These are phyloP conservation scores for Coffea canephora DNA, from an alignment of 257 asterid genomes.

Conservation along the genomic window DNA sequence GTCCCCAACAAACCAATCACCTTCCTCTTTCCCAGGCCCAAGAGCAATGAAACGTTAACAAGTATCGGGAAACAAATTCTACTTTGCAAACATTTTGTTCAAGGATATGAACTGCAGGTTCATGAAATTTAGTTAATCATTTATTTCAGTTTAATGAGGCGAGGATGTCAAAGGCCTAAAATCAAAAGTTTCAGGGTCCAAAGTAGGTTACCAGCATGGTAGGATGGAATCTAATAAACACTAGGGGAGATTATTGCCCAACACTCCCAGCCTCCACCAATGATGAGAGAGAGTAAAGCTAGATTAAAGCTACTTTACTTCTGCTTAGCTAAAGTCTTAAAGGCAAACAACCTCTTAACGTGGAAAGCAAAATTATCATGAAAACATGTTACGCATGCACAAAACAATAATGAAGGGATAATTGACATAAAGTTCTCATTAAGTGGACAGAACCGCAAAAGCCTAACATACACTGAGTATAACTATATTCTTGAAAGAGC, in stretches of 20 bases:
- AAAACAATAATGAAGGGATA: conserved; percentile 23
- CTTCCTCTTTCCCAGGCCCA: background rate
- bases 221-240: background rate
- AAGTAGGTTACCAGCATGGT: background rate
- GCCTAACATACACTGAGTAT: conserved; percentile 7
- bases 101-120: background rate
- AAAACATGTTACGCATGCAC: conserved; percentile 35
- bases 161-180: background rate
- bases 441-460: conserved; percentile 10
- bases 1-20: background rate
- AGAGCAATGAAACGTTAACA: too few species aligned
- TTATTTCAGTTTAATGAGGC: background rate
- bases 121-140: background rate
- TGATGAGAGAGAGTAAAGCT: conserved; percentile 13
- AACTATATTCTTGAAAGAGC: conserved; percentile 2
- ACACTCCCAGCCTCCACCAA: background rate
- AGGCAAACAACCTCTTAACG: conserved; percentile 14
- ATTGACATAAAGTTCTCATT: conserved; percentile 18
- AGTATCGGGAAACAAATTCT: background rate
- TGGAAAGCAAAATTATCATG: conserved; percentile 30
- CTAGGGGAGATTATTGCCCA: conserved; percentile 11
- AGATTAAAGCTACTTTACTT: conserved; percentile 9
- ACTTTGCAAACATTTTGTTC: background rate
- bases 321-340: conserved; percentile 9
- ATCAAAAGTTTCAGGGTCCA: conserved; percentile 3